Evolutionary conservation across 2,329 filamentous ascomycete species (phyloP).

Genomic region (Claviceps humidiphila): DNA sequence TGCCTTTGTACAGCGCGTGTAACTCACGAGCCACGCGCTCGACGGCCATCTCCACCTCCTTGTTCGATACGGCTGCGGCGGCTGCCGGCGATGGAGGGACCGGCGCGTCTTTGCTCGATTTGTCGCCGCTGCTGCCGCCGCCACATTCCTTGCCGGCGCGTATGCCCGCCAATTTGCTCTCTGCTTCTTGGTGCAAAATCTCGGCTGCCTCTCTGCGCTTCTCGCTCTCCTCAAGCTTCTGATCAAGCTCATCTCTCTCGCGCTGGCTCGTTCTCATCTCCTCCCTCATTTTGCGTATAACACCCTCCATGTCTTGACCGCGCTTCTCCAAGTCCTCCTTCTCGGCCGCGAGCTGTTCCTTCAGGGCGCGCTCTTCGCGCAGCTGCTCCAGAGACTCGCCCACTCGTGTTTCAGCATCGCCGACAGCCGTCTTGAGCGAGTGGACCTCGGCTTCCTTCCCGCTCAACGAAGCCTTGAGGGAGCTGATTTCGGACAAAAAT

Average conservation of each 20-base stretch:
- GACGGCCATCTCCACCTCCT: conserved; percentile 70
- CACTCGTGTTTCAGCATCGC: conserved; percentile 82
- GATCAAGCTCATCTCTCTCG: conserved; percentile 69
- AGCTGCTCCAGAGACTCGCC: conserved; percentile 75
- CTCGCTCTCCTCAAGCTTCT: conserved; percentile 64
- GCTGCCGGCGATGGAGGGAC: conserved; percentile 26
- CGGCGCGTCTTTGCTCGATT: conserved; percentile 2
- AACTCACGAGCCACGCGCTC: conserved; percentile 91
- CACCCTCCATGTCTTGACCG: conserved; percentile 71
- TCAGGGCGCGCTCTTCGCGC: conserved; percentile 58
- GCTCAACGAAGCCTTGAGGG: conserved; percentile 79
- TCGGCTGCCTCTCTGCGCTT: conserved; percentile 61
- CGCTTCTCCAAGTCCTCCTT: conserved; percentile 75
- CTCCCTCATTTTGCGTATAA: conserved; percentile 66
- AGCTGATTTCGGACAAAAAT: conserved; percentile 85
- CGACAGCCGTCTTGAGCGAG: conserved; percentile 74
- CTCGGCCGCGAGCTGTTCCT: conserved; percentile 61
- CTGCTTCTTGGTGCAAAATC: conserved; percentile 61
- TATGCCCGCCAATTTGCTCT: conserved; percentile 63
- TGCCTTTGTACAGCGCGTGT: conserved; percentile 86
- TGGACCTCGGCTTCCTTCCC: conserved; percentile 88
- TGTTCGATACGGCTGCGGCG: conserved; percentile 21
- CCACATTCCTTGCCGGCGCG: conserved; percentile 42
- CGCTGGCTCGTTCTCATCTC: conserved; percentile 66
- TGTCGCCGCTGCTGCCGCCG: conserved; percentile 10